phyloP scores from a whole-genome alignment of 371 early-diverging fungal genomes.

The Circinella umbellata region DNA sequence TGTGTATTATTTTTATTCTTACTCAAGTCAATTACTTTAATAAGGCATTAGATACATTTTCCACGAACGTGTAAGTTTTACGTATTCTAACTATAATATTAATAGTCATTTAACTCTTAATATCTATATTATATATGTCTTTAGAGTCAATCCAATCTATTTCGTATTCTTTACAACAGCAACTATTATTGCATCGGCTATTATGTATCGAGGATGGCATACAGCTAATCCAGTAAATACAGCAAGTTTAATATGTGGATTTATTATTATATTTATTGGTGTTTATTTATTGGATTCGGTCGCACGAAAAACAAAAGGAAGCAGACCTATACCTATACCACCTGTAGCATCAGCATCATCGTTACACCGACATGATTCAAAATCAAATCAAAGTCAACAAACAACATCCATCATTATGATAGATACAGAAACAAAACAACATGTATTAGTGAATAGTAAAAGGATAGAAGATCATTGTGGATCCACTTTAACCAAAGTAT shows the following conservation, averaged over 20 bases:
- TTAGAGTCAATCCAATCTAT: conserved; percentile 81
- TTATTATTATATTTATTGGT: conserved; percentile 86
- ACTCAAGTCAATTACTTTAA: conserved; percentile 96
- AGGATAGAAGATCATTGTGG: not conserved
- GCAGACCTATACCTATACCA: not conserved
- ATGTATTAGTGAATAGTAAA: not conserved
- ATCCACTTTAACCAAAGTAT: not conserved
- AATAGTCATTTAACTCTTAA: no score
- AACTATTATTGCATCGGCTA: conserved; percentile 83
- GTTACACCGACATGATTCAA: conserved; percentile 15
- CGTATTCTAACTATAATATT: no score
- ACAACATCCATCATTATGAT: not conserved
- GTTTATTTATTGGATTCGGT: conserved; percentile 68
- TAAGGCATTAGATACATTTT: conserved; percentile 91
- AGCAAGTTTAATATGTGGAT: conserved; percentile 81
- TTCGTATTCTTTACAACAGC: conserved; percentile 90
- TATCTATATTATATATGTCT: not conserved
- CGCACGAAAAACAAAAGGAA: conserved; percentile 17
- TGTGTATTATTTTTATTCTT: conserved; percentile 75
- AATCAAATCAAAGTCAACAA: not conserved
- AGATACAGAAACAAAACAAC: not conserved
- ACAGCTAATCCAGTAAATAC: conserved; percentile 69
- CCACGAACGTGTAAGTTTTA: conserved; percentile 80
- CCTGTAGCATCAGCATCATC: conserved; percentile 14
- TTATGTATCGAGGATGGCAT: conserved; percentile 83